Evolutionary conservation across 306 rosid genomes (phyloP).

Genomic region (Pyrus communis): DNA sequence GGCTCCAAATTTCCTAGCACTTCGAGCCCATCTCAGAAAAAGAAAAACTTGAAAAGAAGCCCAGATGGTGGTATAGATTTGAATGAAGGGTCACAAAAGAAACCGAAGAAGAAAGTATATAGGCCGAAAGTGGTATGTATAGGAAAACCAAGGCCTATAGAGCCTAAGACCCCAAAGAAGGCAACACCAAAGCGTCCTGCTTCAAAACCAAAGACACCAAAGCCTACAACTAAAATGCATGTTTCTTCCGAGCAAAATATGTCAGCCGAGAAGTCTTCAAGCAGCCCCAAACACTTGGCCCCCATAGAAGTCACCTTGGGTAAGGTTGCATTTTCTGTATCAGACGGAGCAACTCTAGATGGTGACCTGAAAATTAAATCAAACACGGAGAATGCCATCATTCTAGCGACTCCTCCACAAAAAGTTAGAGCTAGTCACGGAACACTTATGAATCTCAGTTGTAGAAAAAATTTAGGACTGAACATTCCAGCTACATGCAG

Average conservation of each 20-base stretch:
- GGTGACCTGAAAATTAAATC: background rate
- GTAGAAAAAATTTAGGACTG: background rate
- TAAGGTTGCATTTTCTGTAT: background rate
- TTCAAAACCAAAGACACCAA: conserved; percentile 4
- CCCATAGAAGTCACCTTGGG: background rate
- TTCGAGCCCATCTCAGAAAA: background rate
- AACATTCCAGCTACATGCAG: background rate
- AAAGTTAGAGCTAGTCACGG: background rate
- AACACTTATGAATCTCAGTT: background rate
- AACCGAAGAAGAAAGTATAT: conserved; percentile 16
- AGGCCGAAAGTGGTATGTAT: conserved; percentile 29
- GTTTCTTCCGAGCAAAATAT: background rate
- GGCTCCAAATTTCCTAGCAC: background rate
- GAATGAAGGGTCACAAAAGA: background rate
- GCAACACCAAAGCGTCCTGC: background rate
- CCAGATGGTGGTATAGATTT: background rate
- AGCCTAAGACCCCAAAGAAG: background rate
- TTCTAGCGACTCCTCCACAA: background rate
- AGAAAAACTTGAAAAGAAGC: conserved; percentile 6
- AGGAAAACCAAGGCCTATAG: background rate
- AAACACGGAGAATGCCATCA: background rate
- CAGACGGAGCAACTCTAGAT: background rate
- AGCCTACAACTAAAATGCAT: background rate
- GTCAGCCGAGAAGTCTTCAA: background rate
- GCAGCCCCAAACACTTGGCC: background rate